Conservation (phyloP, 1,139 yeast species). For the Martiniozyma asiatica region DNA sequence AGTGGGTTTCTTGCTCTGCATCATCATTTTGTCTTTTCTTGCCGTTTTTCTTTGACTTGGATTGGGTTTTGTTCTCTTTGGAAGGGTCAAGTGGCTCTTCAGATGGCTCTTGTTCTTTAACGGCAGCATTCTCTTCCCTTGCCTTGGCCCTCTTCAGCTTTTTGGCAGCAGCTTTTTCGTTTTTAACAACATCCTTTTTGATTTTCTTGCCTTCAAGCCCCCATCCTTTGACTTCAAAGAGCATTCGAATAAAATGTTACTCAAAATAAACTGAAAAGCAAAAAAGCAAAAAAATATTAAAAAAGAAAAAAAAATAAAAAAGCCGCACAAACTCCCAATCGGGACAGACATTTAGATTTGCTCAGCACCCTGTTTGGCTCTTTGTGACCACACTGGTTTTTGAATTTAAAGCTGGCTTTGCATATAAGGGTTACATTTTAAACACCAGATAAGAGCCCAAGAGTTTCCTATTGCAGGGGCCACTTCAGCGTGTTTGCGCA, state of each 20-base stretch:
- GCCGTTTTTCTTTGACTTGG: slow-evolving; percentile 3
- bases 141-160: slow-evolving; percentile 5
- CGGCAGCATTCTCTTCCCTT: slow-evolving; percentile 1
- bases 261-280: no score
- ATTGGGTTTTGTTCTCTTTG: slow-evolving; percentile 6
- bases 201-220: slow-evolving; percentile 45
- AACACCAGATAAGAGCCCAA: no score
- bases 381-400: no score
- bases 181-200: slow-evolving; percentile 4
- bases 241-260: slow-evolving; percentile 1
- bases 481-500: no score
- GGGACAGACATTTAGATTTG: no score
- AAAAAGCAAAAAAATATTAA: no score
- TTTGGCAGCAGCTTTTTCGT: slow-evolving; percentile 10
- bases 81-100: background rate
- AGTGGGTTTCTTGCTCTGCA: background rate
- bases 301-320: no score
- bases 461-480: no score
- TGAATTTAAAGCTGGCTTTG: no score
- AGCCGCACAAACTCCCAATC: no score
- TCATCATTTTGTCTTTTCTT: background rate
- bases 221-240: slow-evolving; percentile 81
- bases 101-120: slow-evolving; percentile 1
- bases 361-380: no score
- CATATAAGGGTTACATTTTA: no score